phyloP scores from a whole-genome alignment of 164 flowering plant genomes.

The Chimonanthus salicifolius region DNA sequence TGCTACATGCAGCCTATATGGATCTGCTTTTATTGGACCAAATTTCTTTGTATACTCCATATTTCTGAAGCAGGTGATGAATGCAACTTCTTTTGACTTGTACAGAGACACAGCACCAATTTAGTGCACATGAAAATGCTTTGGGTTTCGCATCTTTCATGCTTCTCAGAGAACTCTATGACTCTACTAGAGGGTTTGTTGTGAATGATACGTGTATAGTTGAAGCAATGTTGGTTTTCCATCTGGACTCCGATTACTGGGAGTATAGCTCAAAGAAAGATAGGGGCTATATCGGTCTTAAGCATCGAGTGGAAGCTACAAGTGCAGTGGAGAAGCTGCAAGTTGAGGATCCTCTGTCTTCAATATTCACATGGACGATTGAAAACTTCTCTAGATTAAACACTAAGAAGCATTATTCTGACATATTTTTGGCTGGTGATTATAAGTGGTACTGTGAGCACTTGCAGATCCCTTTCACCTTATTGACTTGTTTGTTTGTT shows the following conservation, averaged over 20 bases:
- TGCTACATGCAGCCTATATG: not conserved
- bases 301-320: constrained; percentile 10
- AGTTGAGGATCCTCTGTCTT: constrained; percentile 52
- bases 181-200: constrained; percentile 66
- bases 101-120: constrained; percentile 88
- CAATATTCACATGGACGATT: constrained; percentile 67
- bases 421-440: constrained; percentile 54
- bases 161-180: constrained; percentile 81
- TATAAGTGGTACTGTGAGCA: constrained; percentile 50
- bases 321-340: constrained; percentile 48
- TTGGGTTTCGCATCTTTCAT: constrained; percentile 96
- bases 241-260: constrained; percentile 70
- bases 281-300: constrained; percentile 90
- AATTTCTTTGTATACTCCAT: not conserved
- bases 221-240: constrained; percentile 85
- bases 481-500: too few relatives aligned
- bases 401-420: constrained; percentile 71
- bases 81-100: constrained; percentile 1
- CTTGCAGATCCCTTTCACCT: too few relatives aligned
- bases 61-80: constrained; percentile 3
- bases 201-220: constrained; percentile 58
- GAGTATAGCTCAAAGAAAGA: constrained; percentile 90
- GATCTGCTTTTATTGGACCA: too few relatives aligned
- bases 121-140: constrained; percentile 80
- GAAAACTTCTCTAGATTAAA: constrained; percentile 64